A percentile compares a stretch with the other conserved stretches of the same genome.
phyloP scores from a whole-genome alignment of 768 basidiomycete species.

The Tylopilus subfusipes region DNA sequence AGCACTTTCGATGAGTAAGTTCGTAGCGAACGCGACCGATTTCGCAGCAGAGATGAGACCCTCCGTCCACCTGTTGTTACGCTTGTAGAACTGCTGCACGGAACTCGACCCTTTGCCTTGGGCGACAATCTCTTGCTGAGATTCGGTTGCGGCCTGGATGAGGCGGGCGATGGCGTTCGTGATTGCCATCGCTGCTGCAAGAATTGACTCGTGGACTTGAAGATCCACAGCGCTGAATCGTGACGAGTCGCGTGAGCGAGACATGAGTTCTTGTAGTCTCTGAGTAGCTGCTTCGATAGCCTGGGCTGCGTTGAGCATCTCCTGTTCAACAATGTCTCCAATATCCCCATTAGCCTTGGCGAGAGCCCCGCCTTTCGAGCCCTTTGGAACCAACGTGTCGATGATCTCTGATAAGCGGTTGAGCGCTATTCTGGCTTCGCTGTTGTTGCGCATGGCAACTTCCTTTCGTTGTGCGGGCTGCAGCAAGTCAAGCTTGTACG shows the following conservation, averaged over 20 bases:
- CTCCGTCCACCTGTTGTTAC: constrained; percentile 99
- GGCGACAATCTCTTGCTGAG: constrained; percentile 96
- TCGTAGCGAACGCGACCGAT: constrained; percentile 95
- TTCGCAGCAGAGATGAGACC: constrained; percentile 98
- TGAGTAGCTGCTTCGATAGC: constrained; percentile 93
- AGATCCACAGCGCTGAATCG: constrained; percentile 89
- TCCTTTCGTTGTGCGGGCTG: constrained; percentile 74
- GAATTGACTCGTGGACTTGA: constrained; percentile 97
- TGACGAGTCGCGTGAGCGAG: constrained; percentile 82
- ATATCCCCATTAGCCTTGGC: constrained; percentile 87
- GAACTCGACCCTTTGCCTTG: constrained; percentile 93
- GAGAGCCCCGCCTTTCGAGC: constrained; percentile 62
- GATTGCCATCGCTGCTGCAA: constrained; percentile 90
- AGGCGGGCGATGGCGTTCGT: constrained; percentile 92
- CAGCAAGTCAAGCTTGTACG: constrained; percentile 86
- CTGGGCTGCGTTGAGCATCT: constrained; percentile 89
- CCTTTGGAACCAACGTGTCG: constrained; percentile 83
- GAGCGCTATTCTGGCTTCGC: constrained; percentile 78
- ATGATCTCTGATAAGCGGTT: constrained; percentile 83
- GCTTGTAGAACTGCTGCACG: constrained; percentile 97
- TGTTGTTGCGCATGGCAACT: constrained; percentile 85
- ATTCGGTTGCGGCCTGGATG: constrained; percentile 95
- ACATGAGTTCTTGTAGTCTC: constrained; percentile 87
- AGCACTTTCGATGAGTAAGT: constrained; percentile 92
- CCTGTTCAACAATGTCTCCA: constrained; percentile 92